Conservation (phyloP, 2,329 filamentous ascomycete species). For the Apiospora aurea region DNA sequence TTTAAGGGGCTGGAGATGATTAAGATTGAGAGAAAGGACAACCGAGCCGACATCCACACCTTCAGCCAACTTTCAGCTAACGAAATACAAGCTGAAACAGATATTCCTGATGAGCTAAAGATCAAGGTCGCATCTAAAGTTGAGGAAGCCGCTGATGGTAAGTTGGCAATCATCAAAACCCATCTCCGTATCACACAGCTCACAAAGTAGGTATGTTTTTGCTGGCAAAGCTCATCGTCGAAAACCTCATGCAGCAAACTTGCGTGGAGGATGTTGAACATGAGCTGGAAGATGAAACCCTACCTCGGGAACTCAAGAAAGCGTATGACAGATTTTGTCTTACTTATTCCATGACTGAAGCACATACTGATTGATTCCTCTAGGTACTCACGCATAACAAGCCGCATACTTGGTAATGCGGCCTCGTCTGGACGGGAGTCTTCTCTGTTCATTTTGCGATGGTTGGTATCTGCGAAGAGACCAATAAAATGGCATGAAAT, state of each 20-base stretch:
- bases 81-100: not conserved
- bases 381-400: not conserved
- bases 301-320: conserved; percentile 1
- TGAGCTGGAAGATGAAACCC: not conserved
- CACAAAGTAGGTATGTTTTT: not conserved
- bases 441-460: not conserved
- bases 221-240: not conserved
- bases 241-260: not conserved
- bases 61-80: not conserved
- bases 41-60: not conserved
- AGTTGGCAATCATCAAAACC: not conserved
- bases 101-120: not conserved
- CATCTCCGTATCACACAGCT: not conserved
- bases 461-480: not conserved
- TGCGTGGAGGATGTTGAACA: not conserved
- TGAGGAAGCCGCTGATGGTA: not conserved
- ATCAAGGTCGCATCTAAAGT: not conserved
- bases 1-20: not conserved
- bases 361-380: not conserved
- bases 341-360: not conserved
- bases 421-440: not conserved
- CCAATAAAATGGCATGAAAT: not conserved
- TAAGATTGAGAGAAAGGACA: not conserved
- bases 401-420: not conserved
- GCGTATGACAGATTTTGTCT: not conserved